phyloP scores from a whole-genome alignment of 2,329 filamentous ascomycete genomes.

The Ceratocystis papillata region DNA sequence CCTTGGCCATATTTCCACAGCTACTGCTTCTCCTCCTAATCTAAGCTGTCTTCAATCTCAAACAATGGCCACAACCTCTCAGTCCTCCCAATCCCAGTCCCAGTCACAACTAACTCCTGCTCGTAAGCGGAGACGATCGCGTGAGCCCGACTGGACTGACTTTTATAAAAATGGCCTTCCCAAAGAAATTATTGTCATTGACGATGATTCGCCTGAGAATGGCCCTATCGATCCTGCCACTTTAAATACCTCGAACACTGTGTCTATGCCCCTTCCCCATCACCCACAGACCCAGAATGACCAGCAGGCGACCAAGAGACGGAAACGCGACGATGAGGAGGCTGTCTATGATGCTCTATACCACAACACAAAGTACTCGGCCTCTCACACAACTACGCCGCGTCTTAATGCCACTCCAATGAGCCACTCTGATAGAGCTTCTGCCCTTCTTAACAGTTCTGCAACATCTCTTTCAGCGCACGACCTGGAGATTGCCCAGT shows the following conservation, averaged over 20 bases:
- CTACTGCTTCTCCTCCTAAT: slow-evolving; percentile 20
- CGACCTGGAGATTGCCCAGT: slow-evolving; percentile 49
- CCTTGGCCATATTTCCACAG: slow-evolving; percentile 14
- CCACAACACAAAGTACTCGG: slow-evolving; percentile 58
- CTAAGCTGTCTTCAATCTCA: slow-evolving; percentile 14
- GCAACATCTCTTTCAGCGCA: slow-evolving; percentile 68
- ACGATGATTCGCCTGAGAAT: slow-evolving; percentile 58
- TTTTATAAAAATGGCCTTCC: slow-evolving; percentile 78
- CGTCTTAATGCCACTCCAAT: slow-evolving; percentile 55
- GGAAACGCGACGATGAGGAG: slow-evolving; percentile 53
- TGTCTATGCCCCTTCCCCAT: slow-evolving; percentile 27
- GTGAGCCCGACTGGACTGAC: slow-evolving; percentile 63
- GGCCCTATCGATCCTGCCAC: slow-evolving; percentile 30
- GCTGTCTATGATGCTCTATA: slow-evolving; percentile 53
- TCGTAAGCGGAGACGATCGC: slow-evolving; percentile 47
- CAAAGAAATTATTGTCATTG: slow-evolving; percentile 71
- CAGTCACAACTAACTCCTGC: slow-evolving; percentile 7
- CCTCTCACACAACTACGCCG: slow-evolving; percentile 61
- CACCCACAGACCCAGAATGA: slow-evolving; percentile 24
- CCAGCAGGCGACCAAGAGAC: slow-evolving; percentile 58
- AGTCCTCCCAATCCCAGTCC: slow-evolving; percentile 27
- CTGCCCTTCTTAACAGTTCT: slow-evolving; percentile 71
- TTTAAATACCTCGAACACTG: slow-evolving; percentile 26
- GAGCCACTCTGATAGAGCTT: slow-evolving; percentile 69
- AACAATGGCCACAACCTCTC: slow-evolving; percentile 24